Percentiles rank a stretch among this genome's conserved stretches.
These are phyloP conservation scores for Podospora pseudoanserina DNA, from an alignment of 495 filamentous ascomycete species.

Conservation along the genomic window DNA sequence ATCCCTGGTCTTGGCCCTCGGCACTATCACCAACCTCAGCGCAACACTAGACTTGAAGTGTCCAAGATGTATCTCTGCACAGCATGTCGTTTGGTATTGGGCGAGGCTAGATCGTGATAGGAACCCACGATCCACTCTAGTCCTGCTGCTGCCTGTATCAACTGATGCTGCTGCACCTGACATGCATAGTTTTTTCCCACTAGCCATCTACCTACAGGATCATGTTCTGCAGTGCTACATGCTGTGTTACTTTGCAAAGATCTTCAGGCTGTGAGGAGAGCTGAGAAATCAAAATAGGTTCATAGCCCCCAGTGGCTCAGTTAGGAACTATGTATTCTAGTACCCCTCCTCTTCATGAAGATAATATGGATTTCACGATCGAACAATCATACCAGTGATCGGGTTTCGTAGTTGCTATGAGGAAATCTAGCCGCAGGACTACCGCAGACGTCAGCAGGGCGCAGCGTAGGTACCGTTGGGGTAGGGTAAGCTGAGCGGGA, in stretches of 20 bases:
- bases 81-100: neutral
- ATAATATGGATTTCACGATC: neutral
- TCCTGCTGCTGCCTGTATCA: no score
- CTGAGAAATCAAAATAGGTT: neutral
- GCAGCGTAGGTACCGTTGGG: neutral
- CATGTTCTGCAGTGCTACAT: neutral
- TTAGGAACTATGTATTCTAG: neutral
- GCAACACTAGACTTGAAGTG: neutral
- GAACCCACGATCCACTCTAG: no score
- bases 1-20: neutral
- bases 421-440: neutral
- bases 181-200: no score
- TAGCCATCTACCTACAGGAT: no score
- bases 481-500: neutral
- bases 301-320: neutral
- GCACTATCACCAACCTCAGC: neutral
- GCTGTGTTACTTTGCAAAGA: neutral
- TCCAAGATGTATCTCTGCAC: neutral
- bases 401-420: neutral
- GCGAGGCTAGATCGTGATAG: no score
- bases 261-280: no score
- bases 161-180: no score
- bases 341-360: neutral
- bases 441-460: neutral
- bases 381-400: neutral